Base-by-base conservation (phyloP, 345 rosid species). In the Heritiera littoralis region DNA sequence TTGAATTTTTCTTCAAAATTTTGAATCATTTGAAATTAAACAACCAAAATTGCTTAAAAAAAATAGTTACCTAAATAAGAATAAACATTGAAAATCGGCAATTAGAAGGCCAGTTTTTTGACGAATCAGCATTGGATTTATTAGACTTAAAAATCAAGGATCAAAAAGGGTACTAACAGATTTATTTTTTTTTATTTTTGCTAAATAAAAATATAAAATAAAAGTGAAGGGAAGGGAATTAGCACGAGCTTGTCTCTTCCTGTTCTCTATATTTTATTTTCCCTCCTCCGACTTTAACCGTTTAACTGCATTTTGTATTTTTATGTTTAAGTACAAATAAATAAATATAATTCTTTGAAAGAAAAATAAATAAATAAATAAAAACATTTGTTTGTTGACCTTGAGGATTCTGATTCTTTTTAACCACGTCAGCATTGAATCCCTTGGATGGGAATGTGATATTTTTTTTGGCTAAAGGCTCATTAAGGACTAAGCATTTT, bases 231-330 rank as follows among this genome's bases (percentile, higher is more conserved):
- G 5, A 65, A 77, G 52, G 38, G 35, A 64, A 51, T 35, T 18
- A 38, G 80, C 63, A 45, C 54, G 30, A 75, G 73, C 76, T 35
- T 74, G 14, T 40, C 72, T 35, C 23, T 52, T 58, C 61, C 63
- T 49, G 41, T 13, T 48, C 30, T 20, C 38, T 55, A 18, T 63
- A 30, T 61, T 58, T 43, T 71, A 41, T 61, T 66, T 61, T 54
- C 72, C 81, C 78, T 68, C 78, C 52, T 59, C 79, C 13, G 52
- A 52, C 23, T 71, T n/a, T 55, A 30, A 68, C 66, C 38, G 54
- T 41, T 41, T 46, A 15, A 13, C 61, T 72, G 9, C 5, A 20
- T 74, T 46, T 45, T 13, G 35, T 66, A 43, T 35, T 67, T 46
- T 46, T 8, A 1, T 35, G 38, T 35, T 35, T 35, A 1, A 35